Conservation (phyloP, 73 alveolate species). For the Paramecium biaurelia region DNA sequence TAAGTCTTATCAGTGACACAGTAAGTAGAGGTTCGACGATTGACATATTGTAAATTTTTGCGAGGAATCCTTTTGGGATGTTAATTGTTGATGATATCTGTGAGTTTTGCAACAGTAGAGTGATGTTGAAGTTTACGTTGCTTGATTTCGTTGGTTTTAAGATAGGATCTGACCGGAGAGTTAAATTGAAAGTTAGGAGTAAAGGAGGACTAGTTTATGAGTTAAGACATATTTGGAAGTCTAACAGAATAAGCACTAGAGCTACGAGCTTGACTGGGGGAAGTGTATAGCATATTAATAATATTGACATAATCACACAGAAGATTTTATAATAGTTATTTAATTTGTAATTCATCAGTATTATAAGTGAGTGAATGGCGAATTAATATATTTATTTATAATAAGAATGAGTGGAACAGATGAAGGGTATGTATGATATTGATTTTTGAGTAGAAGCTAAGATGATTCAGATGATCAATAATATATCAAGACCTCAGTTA, state of each 20-base stretch:
- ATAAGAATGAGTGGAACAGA: not conserved
- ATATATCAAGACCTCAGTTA: not conserved
- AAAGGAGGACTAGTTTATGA: not conserved
- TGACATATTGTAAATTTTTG: not conserved
- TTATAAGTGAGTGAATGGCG: not conserved
- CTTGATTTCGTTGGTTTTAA: not conserved
- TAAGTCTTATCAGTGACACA: not conserved
- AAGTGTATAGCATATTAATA: not conserved
- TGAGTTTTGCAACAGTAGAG: not conserved
- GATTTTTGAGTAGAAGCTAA: not conserved
- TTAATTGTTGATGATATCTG: not conserved
- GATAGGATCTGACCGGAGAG: not conserved
- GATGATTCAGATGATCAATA: not conserved
- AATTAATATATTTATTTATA: not conserved
- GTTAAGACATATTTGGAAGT: not conserved
- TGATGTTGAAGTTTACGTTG: not conserved
- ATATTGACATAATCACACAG: not conserved
- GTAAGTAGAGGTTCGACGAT: not conserved
- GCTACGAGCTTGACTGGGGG: not conserved
- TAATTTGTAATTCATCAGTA: not conserved
- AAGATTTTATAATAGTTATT: not conserved
- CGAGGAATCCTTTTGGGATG: not conserved
- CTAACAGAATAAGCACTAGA: not conserved
- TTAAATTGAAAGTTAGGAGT: slow-evolving; percentile 9
- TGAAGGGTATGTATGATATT: not conserved